Base-by-base conservation (phyloP, 495 filamentous ascomycete species). In the Aspergillus avenaceus region DNA sequence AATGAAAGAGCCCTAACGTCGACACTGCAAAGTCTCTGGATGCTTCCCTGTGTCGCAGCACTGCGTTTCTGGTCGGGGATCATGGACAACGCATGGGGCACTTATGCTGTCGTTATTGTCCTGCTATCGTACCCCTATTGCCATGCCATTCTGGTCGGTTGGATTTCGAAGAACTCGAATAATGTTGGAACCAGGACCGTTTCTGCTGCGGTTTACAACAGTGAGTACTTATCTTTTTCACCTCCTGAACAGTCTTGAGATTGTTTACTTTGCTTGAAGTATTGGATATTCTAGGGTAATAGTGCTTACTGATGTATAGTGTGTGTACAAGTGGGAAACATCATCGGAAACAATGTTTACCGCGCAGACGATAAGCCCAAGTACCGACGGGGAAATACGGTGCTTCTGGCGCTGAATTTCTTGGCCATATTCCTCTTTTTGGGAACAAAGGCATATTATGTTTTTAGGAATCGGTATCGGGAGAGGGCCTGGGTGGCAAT, bases 101-200 rank as follows among this genome's bases (percentile, higher is more conserved):
- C 72, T 2, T 83, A 76, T 57, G 71, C 69, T 0, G 28, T 83
- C 0, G 56, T 82, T 4, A 78, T 73, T 1, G 69, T 72, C 0
- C 32, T 83, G 18, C 55, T 79, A 11, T 72, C 68, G 34, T 81
- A 81, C 45, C 80, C 81, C 0, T 81, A 81, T 47, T 75, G 74
- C 46, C 80, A 82, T 49, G 76, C 84, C 0, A 84, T 87, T 23
- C 73, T 83, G 47, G 83, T 85, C 1, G 83, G 72, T 2, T 83
- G 80, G 80, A 78, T 72, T 27, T 79, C 77, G 0, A 67, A 73
- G 43, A 84, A 86, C 55, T 73, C 80, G 8, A 82, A 82, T 42
- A 76, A 75, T 2, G 84, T 86, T 8, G 66, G 83, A 1, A 84
- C 82, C 0, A 63, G 84, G n/a, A 77, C 83, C 3, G 77, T 87